Percentiles rank a stretch among this genome's conserved stretches.
Evolutionary conservation across 352 stramenopile species (phyloP).

Genomic region (Pythium rishiriense): DNA sequence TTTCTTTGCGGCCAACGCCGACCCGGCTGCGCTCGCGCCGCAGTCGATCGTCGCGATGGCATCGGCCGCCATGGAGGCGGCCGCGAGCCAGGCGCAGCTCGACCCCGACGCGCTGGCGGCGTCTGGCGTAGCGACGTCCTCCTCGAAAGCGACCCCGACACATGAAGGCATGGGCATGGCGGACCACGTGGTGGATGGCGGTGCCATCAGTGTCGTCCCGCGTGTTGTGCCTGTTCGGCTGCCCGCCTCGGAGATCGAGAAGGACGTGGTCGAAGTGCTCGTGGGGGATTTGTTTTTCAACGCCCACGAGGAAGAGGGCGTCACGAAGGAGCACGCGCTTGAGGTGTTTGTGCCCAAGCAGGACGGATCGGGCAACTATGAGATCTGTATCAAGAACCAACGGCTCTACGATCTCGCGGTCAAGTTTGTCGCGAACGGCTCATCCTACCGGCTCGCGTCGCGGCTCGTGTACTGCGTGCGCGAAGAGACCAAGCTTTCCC

Average conservation of each 20-base stretch:
- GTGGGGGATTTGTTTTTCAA: constrained; percentile 57
- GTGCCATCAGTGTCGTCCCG: no score
- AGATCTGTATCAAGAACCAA: constrained; percentile 65
- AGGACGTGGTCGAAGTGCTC: constrained; percentile 51
- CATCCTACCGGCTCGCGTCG: constrained; percentile 54
- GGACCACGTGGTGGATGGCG: no score
- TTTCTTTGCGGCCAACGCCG: constrained; percentile 15
- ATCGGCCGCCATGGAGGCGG: neutral
- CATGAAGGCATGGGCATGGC: no score
- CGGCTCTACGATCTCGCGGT: constrained; percentile 61
- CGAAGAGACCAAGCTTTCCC: constrained; percentile 69
- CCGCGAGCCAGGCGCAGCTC: no score
- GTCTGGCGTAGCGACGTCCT: no score
- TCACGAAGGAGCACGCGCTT: constrained; percentile 43
- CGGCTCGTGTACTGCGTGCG: constrained; percentile 57
- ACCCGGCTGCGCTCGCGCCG: neutral
- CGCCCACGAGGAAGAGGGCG: constrained; percentile 37
- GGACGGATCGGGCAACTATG: constrained; percentile 41
- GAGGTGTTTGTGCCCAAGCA: constrained; percentile 53
- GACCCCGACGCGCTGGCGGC: no score
- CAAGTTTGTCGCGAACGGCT: constrained; percentile 60
- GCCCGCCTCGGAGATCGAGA: constrained; percentile 57
- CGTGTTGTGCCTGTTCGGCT: constrained; percentile 44
- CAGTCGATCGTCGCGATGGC: neutral
- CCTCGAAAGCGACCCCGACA: no score